phyloP scores from a whole-genome alignment of 371 early-diverging fungal genomes.

The Paramicrosporidium saccamoebae region DNA sequence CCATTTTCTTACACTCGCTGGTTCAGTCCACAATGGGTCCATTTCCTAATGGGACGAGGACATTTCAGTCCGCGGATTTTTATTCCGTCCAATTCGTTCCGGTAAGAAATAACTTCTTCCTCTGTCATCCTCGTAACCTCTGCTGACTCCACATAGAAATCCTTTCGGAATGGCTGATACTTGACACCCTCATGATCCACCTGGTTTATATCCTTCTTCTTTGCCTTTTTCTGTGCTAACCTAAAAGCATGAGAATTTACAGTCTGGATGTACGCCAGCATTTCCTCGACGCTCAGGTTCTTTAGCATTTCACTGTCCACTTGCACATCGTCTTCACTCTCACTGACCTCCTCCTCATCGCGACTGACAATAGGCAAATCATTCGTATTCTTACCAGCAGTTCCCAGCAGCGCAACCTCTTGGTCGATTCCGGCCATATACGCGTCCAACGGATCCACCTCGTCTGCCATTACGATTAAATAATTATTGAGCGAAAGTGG shows the following conservation, averaged over 20 bases:
- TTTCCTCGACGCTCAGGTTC: conserved; percentile 27
- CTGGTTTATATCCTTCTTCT: conserved; percentile 60
- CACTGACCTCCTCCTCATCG: conserved; percentile 1
- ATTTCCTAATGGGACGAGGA: conserved; percentile 71
- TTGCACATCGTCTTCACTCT: conserved; percentile 8
- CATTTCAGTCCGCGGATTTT: conserved; percentile 52
- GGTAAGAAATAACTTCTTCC: conserved; percentile 45
- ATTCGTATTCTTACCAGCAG: conserved; percentile 5
- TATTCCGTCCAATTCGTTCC: conserved; percentile 64
- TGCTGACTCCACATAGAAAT: conserved; percentile 83
- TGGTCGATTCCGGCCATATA: too few species aligned
- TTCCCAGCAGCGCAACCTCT: conserved; percentile 3
- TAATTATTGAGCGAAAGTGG: too few species aligned
- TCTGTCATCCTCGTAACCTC: conserved; percentile 42
- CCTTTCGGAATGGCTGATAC: conserved; percentile 65
- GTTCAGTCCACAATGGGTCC: conserved; percentile 83
- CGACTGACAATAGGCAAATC: conserved; percentile 2
- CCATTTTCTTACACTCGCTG: conserved; percentile 1
- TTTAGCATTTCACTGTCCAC: conserved; percentile 13
- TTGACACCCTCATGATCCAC: conserved; percentile 56
- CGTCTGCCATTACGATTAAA: too few species aligned
- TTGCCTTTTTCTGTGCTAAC: conserved; percentile 37
- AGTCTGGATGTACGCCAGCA: conserved; percentile 17
- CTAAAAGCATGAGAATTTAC: conserved; percentile 3
- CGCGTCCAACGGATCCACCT: too few species aligned